Evolutionary conservation across 805 yeast genomes (phyloP), one percentile per base, ranked within the genome.

Genomic region (Candida schatavii): DNA sequence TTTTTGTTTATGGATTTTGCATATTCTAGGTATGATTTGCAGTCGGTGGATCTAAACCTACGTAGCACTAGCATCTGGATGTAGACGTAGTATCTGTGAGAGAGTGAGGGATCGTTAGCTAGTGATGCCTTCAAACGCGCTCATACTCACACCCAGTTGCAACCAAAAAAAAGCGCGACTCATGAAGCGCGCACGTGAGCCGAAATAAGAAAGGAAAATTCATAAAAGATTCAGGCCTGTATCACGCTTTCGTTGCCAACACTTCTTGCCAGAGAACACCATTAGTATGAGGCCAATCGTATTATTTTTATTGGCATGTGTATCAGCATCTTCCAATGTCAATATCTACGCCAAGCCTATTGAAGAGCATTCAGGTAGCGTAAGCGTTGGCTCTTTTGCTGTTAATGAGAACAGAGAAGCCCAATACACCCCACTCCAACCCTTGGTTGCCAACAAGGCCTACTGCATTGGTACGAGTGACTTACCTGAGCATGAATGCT

Each of bases 391-490:
- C 9, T 29, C 41, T 13, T 32, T 54, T 19, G 32, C 19, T 31
- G 21, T 18, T 14, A 13, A 15, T 19, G 37, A 22, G 4, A 5
- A n/a, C 20, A 4, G 35, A 20, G 13, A 48, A 49, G 3, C 13
- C 33, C 7, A 29, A n/a, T 57, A 54, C 38, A 20, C 31, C 21
- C 35, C 43, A 28, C 23, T 31, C 14, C 45, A 30, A 3, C 6
- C 32, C 14, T 20, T 25, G 14, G 3, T 43, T 9, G 37, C 35
- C 4, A 29, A 18, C 7, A 55, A 51, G 11, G 51, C 36, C 6
- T 54, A 55, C 44, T 61, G 66, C 37, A 36, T 66, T 35, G 71
- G 73, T 10, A 64, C 73, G 19, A 43, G 48, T 5, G 66, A 61
- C 39, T 32, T 65, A 4, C 43, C 48, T 5, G 44, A 51, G 40